Conservation (phyloP, 2,329 filamentous ascomycete genomes). For the Xylaria polymorpha region DNA sequence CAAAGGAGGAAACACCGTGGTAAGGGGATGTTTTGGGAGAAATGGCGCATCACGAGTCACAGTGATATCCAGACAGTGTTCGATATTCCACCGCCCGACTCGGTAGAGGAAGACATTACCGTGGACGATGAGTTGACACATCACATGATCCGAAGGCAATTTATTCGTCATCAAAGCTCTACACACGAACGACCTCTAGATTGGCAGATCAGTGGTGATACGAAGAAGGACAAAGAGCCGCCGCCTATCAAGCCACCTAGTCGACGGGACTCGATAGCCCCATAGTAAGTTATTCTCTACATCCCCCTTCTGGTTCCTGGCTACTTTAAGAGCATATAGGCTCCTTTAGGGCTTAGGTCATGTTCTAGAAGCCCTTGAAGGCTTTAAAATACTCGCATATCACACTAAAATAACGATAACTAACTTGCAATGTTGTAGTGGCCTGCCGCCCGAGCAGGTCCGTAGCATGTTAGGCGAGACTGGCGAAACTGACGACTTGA, state of each 20-base stretch:
- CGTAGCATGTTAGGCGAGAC: conserved; percentile 61
- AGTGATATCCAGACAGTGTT: conserved; percentile 79
- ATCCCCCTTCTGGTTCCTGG: not conserved
- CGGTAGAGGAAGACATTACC: conserved; percentile 66
- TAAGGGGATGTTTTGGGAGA: conserved; percentile 70
- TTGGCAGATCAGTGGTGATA: conserved; percentile 24
- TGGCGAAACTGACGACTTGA: conserved; percentile 59
- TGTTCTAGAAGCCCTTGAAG: not conserved
- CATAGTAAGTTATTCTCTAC: conserved; percentile 51
- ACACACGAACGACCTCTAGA: conserved; percentile 42
- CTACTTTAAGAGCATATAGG: not conserved
- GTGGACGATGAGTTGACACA: conserved; percentile 69
- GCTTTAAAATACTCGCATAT: not conserved
- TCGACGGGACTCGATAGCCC: conserved; percentile 66
- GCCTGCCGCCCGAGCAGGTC: conserved; percentile 63
- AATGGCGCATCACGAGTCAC: conserved; percentile 75
- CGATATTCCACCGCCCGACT: conserved; percentile 74
- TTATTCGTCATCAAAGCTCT: conserved; percentile 59
- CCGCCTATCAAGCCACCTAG: conserved; percentile 51
- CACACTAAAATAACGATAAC: not conserved
- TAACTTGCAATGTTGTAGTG: conserved; percentile 42
- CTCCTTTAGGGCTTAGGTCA: not conserved
- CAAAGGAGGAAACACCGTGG: conserved; percentile 44
- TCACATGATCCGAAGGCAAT: conserved; percentile 69
- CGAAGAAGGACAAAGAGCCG: conserved; percentile 28